These are phyloP conservation scores for Closterium sp. DNA, from an alignment of 139 green algal species.

Conservation along the genomic window DNA sequence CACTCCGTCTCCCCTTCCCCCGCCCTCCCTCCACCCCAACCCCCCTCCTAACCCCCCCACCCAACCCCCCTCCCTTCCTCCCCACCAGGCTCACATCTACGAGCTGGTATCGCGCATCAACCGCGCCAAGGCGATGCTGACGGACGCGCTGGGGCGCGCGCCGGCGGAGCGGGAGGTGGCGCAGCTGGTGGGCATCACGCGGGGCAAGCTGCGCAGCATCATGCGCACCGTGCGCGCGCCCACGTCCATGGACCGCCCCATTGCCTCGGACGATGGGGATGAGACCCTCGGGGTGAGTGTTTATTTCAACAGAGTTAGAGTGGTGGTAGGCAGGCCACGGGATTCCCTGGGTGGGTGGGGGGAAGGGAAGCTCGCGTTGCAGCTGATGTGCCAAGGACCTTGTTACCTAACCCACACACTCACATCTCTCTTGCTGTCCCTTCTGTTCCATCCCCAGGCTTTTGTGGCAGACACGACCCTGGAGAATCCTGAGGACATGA, in stretches of 20 bases:
- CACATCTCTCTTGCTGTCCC: too few relatives aligned
- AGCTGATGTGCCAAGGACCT: too few relatives aligned
- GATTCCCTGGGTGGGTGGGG: constrained; percentile 52
- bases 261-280: constrained; percentile 45
- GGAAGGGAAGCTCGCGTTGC: too few relatives aligned
- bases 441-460: too few relatives aligned
- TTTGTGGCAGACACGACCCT: too few relatives aligned
- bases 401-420: too few relatives aligned
- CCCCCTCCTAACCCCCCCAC: not conserved
- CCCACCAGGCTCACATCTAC: constrained; percentile 66
- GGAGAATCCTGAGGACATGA: constrained; percentile 39
- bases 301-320: too few relatives aligned
- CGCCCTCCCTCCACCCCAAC: not conserved
- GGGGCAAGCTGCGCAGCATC: constrained; percentile 60
- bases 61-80: not conserved
- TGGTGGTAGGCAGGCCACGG: too few relatives aligned
- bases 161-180: constrained; percentile 50
- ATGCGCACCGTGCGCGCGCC: constrained; percentile 37
- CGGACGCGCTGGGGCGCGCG: constrained; percentile 32
- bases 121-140: constrained; percentile 44
- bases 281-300: constrained; percentile 54
- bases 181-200: constrained; percentile 58
- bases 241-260: constrained; percentile 51
- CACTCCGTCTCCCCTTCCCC: not conserved
- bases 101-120: constrained; percentile 59